Conservation (phyloP, 345 rosid species). For the Iberis pinnata region DNA sequence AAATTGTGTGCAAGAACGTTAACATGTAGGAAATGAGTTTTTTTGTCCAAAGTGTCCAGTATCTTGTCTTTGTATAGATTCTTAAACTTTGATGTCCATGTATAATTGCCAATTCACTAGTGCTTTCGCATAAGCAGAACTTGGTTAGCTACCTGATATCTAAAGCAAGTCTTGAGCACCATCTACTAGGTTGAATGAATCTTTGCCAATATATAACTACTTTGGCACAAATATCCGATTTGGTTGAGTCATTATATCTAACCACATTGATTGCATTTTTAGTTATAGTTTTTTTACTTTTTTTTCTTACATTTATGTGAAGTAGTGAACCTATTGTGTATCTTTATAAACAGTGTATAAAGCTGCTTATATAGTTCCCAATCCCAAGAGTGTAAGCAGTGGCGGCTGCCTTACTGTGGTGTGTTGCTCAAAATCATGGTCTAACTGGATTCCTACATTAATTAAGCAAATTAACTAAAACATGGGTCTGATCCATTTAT, state of each 20-base stretch:
- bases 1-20: too few relatives aligned
- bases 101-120: too few relatives aligned
- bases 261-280: neutral
- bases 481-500: slow-evolving; percentile 4
- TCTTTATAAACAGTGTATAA: slow-evolving; percentile 2
- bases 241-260: neutral
- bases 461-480: neutral
- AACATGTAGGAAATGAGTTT: too few relatives aligned
- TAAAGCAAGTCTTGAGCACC: neutral
- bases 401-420: too few relatives aligned
- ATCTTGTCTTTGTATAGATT: too few relatives aligned
- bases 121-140: too few relatives aligned
- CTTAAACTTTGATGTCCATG: too few relatives aligned
- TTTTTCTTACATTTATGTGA: neutral
- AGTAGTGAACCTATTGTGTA: neutral
- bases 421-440: too few relatives aligned
- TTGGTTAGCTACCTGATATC: neutral
- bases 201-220: neutral
- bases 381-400: too few relatives aligned
- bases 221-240: neutral
- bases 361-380: slow-evolving; percentile 3
- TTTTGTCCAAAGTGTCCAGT: too few relatives aligned
- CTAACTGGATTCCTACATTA: neutral
- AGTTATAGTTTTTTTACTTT: neutral
- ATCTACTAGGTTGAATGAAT: neutral